Conservation (phyloP, 2,329 filamentous ascomycete species). For the Fusarium hostae region DNA sequence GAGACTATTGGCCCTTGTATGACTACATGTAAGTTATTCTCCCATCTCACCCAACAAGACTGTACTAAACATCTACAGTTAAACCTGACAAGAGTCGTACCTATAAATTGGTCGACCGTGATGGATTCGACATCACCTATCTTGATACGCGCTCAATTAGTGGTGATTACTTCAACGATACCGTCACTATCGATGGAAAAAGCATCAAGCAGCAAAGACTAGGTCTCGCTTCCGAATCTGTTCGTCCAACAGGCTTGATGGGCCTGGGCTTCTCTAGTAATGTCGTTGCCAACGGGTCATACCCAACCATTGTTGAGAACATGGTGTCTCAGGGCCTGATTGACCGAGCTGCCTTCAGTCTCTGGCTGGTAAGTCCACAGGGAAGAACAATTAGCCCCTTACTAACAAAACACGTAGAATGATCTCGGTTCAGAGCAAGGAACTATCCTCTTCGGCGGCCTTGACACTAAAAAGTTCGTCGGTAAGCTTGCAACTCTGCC, state of each 20-base stretch:
- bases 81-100: conserved; percentile 60
- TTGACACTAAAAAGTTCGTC: conserved; percentile 78
- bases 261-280: conserved; percentile 68
- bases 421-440: conserved; percentile 73
- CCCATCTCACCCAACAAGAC: no score
- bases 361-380: conserved; percentile 64
- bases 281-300: conserved; percentile 56
- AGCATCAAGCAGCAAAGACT: conserved; percentile 64
- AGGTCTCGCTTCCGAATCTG: conserved; percentile 62
- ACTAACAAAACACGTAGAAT: conserved; percentile 52
- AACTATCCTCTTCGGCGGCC: conserved; percentile 80
- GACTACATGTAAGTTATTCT: conserved; percentile 52
- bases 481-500: conserved; percentile 58
- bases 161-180: conserved; percentile 69
- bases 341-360: conserved; percentile 72
- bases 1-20: conserved; percentile 46
- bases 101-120: conserved; percentile 55
- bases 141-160: conserved; percentile 65
- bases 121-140: conserved; percentile 69
- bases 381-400: neutral
- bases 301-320: conserved; percentile 71
- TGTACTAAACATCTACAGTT: conserved; percentile 40
- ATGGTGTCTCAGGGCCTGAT: conserved; percentile 72
- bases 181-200: conserved; percentile 61
- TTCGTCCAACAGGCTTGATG: conserved; percentile 65